Evolutionary conservation across 73 alveolate genomes (phyloP), one percentile per base, ranked within the genome.

Genomic region (Loxodes magnus): DNA sequence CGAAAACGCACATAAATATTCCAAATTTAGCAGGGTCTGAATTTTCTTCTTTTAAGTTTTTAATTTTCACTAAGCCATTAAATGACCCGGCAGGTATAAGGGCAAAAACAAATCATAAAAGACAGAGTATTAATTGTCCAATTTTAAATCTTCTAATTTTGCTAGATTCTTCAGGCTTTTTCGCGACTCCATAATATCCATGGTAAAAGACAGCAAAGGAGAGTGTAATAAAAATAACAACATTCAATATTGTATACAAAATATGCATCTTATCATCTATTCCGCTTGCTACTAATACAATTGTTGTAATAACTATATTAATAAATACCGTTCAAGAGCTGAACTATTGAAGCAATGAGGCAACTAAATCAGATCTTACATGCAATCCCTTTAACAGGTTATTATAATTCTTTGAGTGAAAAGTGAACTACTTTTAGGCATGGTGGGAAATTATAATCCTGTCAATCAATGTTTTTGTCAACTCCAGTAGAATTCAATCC

Each of bases 381-480:
- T 12, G 27, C 27, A 7, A 46, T 20, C 26, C n/a, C 26, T 46
- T 46, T 46, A 17, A 25, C 59, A 3, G 22, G 22, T 12, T 19
- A 37, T 12, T 46, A 41, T 2, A 46, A 46, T 14, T 46, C 59
- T 7, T 20, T 10, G 5, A 46, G 17, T 46, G 43, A 7, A 23
- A 46, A 46, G 27, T 46, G 59, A 19, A 46, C 34, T 2, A 46
- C 51, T 46, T 46, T 46, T 14, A 46, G 17, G 34, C 59, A 46
- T 12, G 59, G 59, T 21, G 59, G 59, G 39, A 46, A 46, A 2
- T 46, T 46, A 24, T 46, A 46, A 23, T 46, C 59, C 23, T 46
- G 16, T 41, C 59, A 46, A 24, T 46, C 59, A 22, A 46, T 46
- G 2, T 46, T 37, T 25, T 41, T 46, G 59, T 46, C n/a, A n/a